Base-by-base conservation (phyloP, 2,329 filamentous ascomycete species). In the Diplodia sapinea region DNA sequence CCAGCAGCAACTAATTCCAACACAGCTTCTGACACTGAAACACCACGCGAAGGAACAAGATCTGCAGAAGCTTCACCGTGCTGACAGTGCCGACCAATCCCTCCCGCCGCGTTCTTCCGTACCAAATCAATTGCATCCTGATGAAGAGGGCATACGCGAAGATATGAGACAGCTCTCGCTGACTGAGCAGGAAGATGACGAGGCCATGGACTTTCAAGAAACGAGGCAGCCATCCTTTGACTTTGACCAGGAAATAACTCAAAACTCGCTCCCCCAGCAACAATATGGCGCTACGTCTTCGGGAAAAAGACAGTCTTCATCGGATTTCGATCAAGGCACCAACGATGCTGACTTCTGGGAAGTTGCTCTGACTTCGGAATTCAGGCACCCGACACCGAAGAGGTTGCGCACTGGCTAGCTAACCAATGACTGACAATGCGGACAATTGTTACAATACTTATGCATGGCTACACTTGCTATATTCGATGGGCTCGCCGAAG, bases 151-250 rank as follows among this genome's bases (percentile, higher is more conserved):
- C 23, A 49, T 63, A 3, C 47, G 26, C 7, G 43, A 51, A 20
- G 31, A 40, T 2, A 49, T 63, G n/a, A 63, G 43, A 29, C 59
- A 40, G 2, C 59, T 63, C 13, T 63, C 59, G 8, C 47, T 63
- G 11, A 13, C 40, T 51, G 47, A 51, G 7, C 29, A 63, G 47
- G 11, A 40, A 23, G 12, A 51, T 4, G n/a, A 47, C 15, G 23
- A 29, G 3, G 9, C 4, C 8, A 63, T n/a, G 13, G 31, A 63
- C n/a, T 26, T 20, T 8, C 17, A n/a, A 17, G 47, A 17, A n/a
- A 29, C 23, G 9, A 50, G 11, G 9, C 26, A 62, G 17, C 40
- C 15, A 15, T 50, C 57, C 15, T 17, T 20, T 36, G 57, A 62
- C 26, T 15, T 40, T 40, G 54, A 40, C 9, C 43, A 50, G n/a